Base-by-base conservation (phyloP, 1,284 basidiomycete genomes). In the Malassezia pachydermatis region DNA sequence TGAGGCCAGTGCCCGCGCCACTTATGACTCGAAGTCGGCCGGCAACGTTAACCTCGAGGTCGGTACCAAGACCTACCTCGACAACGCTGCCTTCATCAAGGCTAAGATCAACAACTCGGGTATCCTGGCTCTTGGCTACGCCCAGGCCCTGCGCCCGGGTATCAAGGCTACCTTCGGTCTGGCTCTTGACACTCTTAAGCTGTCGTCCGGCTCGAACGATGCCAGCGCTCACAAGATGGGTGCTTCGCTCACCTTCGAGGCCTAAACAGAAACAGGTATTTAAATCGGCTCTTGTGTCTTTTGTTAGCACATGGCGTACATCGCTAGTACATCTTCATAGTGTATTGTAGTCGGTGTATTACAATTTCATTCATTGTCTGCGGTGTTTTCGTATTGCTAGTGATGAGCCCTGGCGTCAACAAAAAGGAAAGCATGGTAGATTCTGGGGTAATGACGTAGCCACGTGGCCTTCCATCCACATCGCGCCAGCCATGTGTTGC, bases 71-170 rank as follows among this genome's bases (percentile, higher is more conserved):
- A 71, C 68, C 47, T 84, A 84, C 77, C 82, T 92, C 59, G 88
- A 94, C 77, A 76, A 79, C 48, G 83, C 88, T 64, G 84, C 88
- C 19, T 94, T 88, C 72, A 79, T 94, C 78, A 94, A 99, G 81
- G 87, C 88, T 68, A 98, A 98, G 82, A 92, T 98, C 78, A 95
- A 94, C 83, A 92, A 92, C 78, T 75, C 82, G 59, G 63, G 64
- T 56, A 62, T 67, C 57, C 59, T 67, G 49, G 62, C 61, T 53
- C 60, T 67, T 48, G 62, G 60, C 52, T 67, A 67, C 62, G 65
- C 62, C 41, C 64, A 66, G 61, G 64, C 65, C 34, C 59, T 65
- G 27, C 62, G 67, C 65, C 89, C 90, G 43, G 92, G 92, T 72
- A 88, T 98, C 72, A 89, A 88, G 76, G 86, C 87, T 50, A 81